Conservation (phyloP, 2,329 filamentous ascomycete genomes). For the Aspergillus pseudonomiae region DNA sequence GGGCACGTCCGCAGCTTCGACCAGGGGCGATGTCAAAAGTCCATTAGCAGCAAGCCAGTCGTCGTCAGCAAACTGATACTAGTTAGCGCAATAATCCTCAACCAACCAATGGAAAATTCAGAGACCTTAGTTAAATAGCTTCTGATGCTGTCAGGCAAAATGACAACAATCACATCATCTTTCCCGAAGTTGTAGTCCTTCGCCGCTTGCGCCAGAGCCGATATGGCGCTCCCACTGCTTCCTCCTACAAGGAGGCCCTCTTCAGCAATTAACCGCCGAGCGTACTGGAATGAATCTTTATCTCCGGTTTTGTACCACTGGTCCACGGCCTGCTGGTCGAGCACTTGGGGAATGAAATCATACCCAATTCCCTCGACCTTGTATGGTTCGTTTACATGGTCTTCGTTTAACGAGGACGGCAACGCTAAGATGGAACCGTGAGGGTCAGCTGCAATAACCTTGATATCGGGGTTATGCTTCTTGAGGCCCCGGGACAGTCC, state of each 20-base stretch:
- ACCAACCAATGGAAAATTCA: not conserved
- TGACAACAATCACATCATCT: conserved; percentile 84
- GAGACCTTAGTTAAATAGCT: conserved; percentile 87
- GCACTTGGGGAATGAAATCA: conserved; percentile 94
- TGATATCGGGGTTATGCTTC: conserved; percentile 84
- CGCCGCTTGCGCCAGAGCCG: conserved; percentile 74
- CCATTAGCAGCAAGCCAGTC: conserved; percentile 98
- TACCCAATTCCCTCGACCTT: conserved; percentile 99
- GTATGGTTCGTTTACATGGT: conserved; percentile 80
- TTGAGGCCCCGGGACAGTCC: conserved; percentile 81
- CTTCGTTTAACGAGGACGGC: conserved; percentile 77
- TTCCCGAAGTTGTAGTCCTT: conserved; percentile 77
- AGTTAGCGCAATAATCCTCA: conserved; percentile 16
- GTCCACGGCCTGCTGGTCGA: conserved; percentile 78
- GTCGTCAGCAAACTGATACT: conserved; percentile 79
- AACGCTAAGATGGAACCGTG: conserved; percentile 88
- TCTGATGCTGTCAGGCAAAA: conserved; percentile 93
- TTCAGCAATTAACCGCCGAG: conserved; percentile 87
- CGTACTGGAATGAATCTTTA: conserved; percentile 83
- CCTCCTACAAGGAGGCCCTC: conserved; percentile 93
- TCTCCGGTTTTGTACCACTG: conserved; percentile 99
- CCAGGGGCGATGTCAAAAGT: conserved; percentile 70
- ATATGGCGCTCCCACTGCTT: conserved; percentile 89
- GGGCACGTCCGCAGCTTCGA: conserved; percentile 39
- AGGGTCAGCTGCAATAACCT: conserved; percentile 90